These are phyloP conservation scores for Wickerhamomyces alni DNA, from an alignment of 805 yeast genomes.

Conservation along the genomic window DNA sequence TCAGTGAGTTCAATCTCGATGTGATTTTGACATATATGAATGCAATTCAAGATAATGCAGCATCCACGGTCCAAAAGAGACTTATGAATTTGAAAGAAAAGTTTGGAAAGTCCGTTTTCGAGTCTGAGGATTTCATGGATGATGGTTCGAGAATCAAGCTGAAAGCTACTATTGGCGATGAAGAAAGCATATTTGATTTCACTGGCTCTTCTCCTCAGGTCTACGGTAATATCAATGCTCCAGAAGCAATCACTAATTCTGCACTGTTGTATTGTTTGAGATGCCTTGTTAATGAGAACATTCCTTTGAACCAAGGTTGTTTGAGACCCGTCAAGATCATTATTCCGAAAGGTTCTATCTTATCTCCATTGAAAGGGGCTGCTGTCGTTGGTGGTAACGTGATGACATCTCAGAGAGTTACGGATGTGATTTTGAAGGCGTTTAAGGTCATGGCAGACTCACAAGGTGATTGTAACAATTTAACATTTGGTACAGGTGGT, in stretches of 20 bases:
- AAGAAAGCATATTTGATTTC: conserved; percentile 72
- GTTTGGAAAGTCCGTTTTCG: conserved; percentile 31
- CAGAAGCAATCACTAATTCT: conserved; percentile 81
- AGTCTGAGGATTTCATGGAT: conserved; percentile 66
- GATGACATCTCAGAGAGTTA: conserved; percentile 88
- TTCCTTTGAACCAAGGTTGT: conserved; percentile 94
- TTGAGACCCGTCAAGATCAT: conserved; percentile 66
- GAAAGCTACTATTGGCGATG: conserved; percentile 42
- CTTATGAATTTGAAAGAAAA: conserved; percentile 39
- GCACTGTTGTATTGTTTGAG: conserved; percentile 86
- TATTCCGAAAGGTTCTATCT: conserved; percentile 55
- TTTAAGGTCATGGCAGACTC: conserved; percentile 90
- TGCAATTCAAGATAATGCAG: conserved; percentile 79
- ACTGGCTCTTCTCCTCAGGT: conserved; percentile 82
- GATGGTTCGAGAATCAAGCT: conserved; percentile 71
- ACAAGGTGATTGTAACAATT: conserved; percentile 92
- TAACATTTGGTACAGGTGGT: conserved; percentile 85
- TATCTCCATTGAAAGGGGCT: conserved; percentile 76
- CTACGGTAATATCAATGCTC: conserved; percentile 89
- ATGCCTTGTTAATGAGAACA: conserved; percentile 77
- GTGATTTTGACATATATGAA: conserved; percentile 69
- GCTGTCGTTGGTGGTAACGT: conserved; percentile 97
- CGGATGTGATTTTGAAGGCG: conserved; percentile 83
- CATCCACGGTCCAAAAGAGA: conserved; percentile 56
- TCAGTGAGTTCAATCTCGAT: conserved; percentile 54